Base-by-base conservation (phyloP, 148 eudicot genomes). In the Cornus suecica region DNA sequence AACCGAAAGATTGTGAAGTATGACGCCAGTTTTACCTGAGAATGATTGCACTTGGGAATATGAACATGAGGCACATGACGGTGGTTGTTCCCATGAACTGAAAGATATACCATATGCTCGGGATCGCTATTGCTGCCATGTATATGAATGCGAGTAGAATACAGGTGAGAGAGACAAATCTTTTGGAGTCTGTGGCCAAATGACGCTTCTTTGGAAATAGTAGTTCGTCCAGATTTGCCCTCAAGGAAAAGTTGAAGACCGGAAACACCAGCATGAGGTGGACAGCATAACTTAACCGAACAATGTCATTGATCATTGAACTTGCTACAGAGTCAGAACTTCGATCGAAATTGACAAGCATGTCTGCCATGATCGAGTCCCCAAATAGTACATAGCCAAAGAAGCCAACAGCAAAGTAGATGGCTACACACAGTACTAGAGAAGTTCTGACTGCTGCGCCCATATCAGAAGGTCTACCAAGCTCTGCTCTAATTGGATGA, bases 231-330 rank as follows among this genome's bases (percentile, higher is more conserved):
- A 94, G 75, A 37, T 94, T 94, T 23, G 84, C 90, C 75, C 98
- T 89, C 32, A 94, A 69, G 26, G 90, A 84, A 68, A 83, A 94
- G 72, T 90, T 90, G 73, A 94, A 77, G 23, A 94, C 87, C 4
- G 98, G 98, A 76, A 94, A 94, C 25, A 94, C 98, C 76, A 94
- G 81, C 89, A 94, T 87, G 32, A 94, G 90, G 70, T 94, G 98
- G 75, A 90, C 73, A 16, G 96, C 92, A 66, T 94, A 94, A 81
- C 98, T 94, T 77, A 94, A 66, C 24, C 98, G 79, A 45, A 94
- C 90, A 37, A 76, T 77, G 64, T 77, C 81, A 23, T 92, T 94
- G 74, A 94, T 81, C 65, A 89, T 56, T 5, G 73, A 69, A 72
- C 90, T 87, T 52, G 84, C 24, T 3, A 80, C 73, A 18, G 91